These are phyloP conservation scores for Leucogyrophana mollusca DNA, from an alignment of 768 basidiomycete species.

Conservation along the genomic window DNA sequence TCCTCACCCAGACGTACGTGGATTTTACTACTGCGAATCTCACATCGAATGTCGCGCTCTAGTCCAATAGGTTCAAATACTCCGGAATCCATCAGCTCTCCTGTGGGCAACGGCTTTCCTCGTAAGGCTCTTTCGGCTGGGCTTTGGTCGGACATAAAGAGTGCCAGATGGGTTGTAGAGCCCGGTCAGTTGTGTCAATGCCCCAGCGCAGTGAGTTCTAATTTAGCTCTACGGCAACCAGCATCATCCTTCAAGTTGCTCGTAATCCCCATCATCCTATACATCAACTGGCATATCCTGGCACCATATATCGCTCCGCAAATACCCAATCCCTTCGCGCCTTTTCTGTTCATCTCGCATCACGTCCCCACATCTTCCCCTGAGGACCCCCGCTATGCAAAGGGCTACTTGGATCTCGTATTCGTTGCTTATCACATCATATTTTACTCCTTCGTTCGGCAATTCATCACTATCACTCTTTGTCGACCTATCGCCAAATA, in stretches of 20 bases:
- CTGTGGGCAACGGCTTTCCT: slow-evolving; percentile 20
- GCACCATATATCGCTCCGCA: slow-evolving; percentile 45
- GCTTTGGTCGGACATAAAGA: slow-evolving; percentile 51
- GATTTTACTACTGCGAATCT: neutral
- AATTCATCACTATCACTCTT: slow-evolving; percentile 63
- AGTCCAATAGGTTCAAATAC: slow-evolving; percentile 42
- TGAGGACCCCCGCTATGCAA: slow-evolving; percentile 64
- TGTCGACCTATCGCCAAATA: slow-evolving; percentile 65
- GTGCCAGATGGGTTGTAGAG: slow-evolving; percentile 68
- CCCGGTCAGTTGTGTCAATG: slow-evolving; percentile 49
- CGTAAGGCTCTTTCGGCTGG: slow-evolving; percentile 21
- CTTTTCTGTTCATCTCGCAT: slow-evolving; percentile 71
- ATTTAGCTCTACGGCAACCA: slow-evolving; percentile 21
- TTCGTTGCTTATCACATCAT: slow-evolving; percentile 86
- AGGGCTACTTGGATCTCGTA: slow-evolving; percentile 69
- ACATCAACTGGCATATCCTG: slow-evolving; percentile 61
- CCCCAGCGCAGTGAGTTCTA: neutral
- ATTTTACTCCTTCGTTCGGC: slow-evolving; percentile 87
- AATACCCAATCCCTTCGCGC: slow-evolving; percentile 69
- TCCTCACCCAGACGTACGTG: slow-evolving; percentile 62
- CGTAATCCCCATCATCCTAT: slow-evolving; percentile 57
- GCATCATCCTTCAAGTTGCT: slow-evolving; percentile 70
- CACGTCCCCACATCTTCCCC: slow-evolving; percentile 49
- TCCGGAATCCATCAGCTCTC: slow-evolving; percentile 36
- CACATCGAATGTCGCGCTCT: neutral